Evolutionary conservation across 768 basidiomycete genomes (phyloP).

Genomic region (Fistulinella prunicolor): DNA sequence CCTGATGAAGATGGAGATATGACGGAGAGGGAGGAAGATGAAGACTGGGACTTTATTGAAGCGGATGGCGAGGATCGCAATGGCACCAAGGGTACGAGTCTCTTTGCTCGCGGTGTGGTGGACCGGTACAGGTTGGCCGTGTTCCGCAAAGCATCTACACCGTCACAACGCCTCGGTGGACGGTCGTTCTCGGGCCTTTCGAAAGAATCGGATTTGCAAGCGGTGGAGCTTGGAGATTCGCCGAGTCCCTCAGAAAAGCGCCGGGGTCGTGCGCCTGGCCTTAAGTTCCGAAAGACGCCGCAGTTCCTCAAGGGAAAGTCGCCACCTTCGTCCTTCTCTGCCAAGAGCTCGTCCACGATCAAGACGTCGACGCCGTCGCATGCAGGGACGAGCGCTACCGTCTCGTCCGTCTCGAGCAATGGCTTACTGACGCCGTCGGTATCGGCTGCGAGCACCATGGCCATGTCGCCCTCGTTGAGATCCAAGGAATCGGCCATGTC

Average conservation of each 20-base stretch:
- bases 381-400: conserved; percentile 35
- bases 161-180: conserved; percentile 43
- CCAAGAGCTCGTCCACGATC: conserved; percentile 27
- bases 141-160: conserved; percentile 79
- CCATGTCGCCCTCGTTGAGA: conserved; percentile 66
- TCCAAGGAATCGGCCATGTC: conserved; percentile 79
- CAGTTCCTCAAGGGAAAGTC: conserved; percentile 75
- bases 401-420: conserved; percentile 40
- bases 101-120: conserved; percentile 89
- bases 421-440: conserved; percentile 63
- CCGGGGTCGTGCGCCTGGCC: conserved; percentile 64
- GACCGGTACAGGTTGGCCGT: conserved; percentile 84
- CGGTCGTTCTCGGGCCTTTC: conserved; percentile 60
- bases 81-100: conserved; percentile 71
- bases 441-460: conserved; percentile 45
- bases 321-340: conserved; percentile 43
- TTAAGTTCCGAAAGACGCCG: conserved; percentile 72
- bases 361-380: conserved; percentile 44
- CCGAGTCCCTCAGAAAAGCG: conserved; percentile 50
- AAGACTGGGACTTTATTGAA: conserved; percentile 92
- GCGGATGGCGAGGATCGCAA: conserved; percentile 82
- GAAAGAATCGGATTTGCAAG: conserved; percentile 45
- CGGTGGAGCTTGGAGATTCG: conserved; percentile 39
- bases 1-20: conserved; percentile 42
- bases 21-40: conserved; percentile 56